Percentiles rank a stretch among this genome's conserved stretches.
phyloP scores from a whole-genome alignment of 257 asterid species.

The Paulownia fortunei region DNA sequence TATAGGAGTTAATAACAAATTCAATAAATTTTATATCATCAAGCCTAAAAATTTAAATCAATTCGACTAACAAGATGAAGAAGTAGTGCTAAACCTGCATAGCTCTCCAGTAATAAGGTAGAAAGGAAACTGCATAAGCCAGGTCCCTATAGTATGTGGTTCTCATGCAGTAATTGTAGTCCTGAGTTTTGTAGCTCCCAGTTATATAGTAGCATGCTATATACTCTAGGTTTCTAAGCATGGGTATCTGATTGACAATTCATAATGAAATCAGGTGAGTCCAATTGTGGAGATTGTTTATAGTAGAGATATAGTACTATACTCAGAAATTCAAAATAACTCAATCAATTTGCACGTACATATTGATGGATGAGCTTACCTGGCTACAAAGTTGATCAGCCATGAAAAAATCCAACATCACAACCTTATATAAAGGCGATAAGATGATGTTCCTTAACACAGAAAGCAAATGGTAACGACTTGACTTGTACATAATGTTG shows the following conservation, averaged over 20 bases:
- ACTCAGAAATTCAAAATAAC: too few relatives aligned
- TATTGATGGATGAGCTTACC: conserved; percentile 41
- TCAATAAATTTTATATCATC: background rate
- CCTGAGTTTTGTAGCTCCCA: conserved; percentile 86
- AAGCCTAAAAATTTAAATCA: too few relatives aligned
- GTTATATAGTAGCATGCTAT: conserved; percentile 90
- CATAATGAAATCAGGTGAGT: background rate
- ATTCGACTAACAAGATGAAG: background rate
- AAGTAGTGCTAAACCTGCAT: conserved; percentile 72
- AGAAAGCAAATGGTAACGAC: conserved; percentile 72
- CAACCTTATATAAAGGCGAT: conserved; percentile 86
- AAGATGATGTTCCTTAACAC: conserved; percentile 71
- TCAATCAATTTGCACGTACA: background rate
- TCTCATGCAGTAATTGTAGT: conserved; percentile 79
- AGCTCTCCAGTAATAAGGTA: conserved; percentile 98
- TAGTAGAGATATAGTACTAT: background rate
- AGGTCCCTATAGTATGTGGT: conserved; percentile 77
- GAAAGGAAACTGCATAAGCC: conserved; percentile 91
- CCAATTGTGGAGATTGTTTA: background rate
- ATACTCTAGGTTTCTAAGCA: conserved; percentile 77
- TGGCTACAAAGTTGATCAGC: conserved; percentile 99
- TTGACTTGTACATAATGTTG: conserved; percentile 79
- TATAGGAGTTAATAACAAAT: background rate
- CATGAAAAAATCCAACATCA: conserved; percentile 93
- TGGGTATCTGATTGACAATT: conserved; percentile 61